Evolutionary conservation across 116 monocot genomes (phyloP), one percentile per base, ranked within the genome.

Genomic region (Dioscorea cayenensis): DNA sequence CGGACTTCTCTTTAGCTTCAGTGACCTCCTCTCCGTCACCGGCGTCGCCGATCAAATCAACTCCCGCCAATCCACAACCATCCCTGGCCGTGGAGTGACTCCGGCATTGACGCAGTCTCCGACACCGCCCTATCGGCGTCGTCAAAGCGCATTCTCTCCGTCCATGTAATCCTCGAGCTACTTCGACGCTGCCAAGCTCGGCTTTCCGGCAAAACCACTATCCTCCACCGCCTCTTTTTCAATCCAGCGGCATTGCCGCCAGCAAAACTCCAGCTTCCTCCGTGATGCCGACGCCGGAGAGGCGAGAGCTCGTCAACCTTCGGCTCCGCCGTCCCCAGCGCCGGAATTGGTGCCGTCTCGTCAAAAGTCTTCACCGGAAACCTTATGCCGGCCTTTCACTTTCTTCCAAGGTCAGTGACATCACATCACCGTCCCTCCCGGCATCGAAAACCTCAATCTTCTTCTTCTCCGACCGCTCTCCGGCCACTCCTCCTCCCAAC

Each of bases 331-430:
- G 75, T 60, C 9, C 43, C 77, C 18, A 82, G 77, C 43, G 7
- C 43, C 32, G 20, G 62, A 11, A 29, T 81, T 19, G 25, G 23
- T 63, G 71, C 71, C 19, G 68, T 17, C 18, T 86, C 2, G 72
- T 84, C 17, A 77, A 75, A 27, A 16, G 49, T 90, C 12, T 74
- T 71, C 14, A 28, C n/a, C n/a, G 77, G 14, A 67, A 73, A 28
- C 90, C 90, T 7, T 93, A 87, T 79, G n/a, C n/a, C n/a, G 87
- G 85, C 70, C 78, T 93, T 28, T 93, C 89, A n/a, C 5, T 84
- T 93, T 18, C 58, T 93, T 49, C 80, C n/a, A n/a, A 93, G 70
- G 70, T 93, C 49, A 93, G 81, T 76, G 25, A n/a, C n/a, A n/a
- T n/a, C n/a, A 51, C 21, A 36, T 81, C 61, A 81, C 89, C 25